A percentile compares a stretch with the other conserved stretches of the same genome.
Evolutionary conservation across 1,284 basidiomycete species (phyloP).

Genomic region (Cutaneotrichosporon sp.): DNA sequence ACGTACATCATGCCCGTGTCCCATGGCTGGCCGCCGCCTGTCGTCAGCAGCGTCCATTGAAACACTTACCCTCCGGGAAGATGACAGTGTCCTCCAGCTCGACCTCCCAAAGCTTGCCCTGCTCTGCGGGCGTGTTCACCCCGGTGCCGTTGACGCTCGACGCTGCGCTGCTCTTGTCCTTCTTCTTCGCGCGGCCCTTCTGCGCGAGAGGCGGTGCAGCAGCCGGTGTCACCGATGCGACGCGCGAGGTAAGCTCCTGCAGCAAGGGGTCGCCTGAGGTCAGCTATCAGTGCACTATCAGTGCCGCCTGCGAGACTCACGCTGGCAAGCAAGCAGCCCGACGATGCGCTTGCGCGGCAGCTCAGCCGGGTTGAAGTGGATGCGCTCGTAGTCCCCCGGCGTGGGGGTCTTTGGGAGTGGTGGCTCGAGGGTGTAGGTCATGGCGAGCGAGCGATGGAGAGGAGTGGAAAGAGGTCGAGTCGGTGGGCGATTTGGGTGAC

Average conservation of each 20-base stretch:
- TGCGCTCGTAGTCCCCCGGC: slow-evolving; percentile 46
- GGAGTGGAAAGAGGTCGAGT: neutral
- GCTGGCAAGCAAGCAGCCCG: slow-evolving; percentile 54
- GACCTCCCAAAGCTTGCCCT: slow-evolving; percentile 56
- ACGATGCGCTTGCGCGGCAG: slow-evolving; percentile 49
- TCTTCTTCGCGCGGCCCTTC: slow-evolving; percentile 43
- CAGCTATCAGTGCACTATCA: neutral
- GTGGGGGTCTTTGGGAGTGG: slow-evolving; percentile 36
- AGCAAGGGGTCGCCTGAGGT: slow-evolving; percentile 51
- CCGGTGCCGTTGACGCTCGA: slow-evolving; percentile 14
- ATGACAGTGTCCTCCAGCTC: slow-evolving; percentile 79
- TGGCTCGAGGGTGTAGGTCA: slow-evolving; percentile 39
- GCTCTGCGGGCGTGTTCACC: slow-evolving; percentile 11
- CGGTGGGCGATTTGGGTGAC: neutral
- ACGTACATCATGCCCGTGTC: slow-evolving; percentile 68
- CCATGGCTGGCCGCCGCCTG: slow-evolving; percentile 78
- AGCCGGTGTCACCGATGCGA: slow-evolving; percentile 34
- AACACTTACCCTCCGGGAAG: slow-evolving; percentile 67
- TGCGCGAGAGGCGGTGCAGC: slow-evolving; percentile 35
- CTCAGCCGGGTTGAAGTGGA: slow-evolving; percentile 47
- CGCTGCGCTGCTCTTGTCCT: slow-evolving; percentile 25
- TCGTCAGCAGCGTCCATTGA: slow-evolving; percentile 9
- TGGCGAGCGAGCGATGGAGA: slow-evolving; percentile 8
- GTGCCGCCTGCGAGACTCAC: no score
- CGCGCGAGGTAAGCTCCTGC: slow-evolving; percentile 34